Evolutionary conservation across 768 basidiomycete species (phyloP), one percentile per base, ranked within the genome.

Genomic region (Phlebiopsis flavidoalba): DNA sequence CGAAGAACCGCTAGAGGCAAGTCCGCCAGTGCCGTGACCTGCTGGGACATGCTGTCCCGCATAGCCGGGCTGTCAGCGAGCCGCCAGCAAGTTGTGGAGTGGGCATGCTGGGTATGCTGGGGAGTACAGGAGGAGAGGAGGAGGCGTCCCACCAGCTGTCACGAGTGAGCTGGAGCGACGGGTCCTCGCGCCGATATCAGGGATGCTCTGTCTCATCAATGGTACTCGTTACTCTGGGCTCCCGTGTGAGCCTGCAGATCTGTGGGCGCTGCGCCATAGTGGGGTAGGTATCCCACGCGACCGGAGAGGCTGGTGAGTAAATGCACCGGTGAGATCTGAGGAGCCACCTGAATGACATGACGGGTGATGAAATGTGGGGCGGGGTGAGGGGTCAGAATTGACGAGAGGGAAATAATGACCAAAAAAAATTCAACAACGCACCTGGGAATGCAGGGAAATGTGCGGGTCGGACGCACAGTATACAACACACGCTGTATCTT

Each of bases 131-230:
- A 67, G 45, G 75, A 73, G 37, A 89, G 72, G 17, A 91, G 76
- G n/a, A n/a, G 4, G 81, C 83, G 67, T 91, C 91, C 86, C 87
- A 92, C 90, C 90, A 91, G 22, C 83, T 85, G 74, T 87, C 84
- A 53, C 88, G 86, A 17, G 79, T 76, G 70, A 88, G 89, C 52
- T 80, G 78, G 40, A 88, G 73, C 8, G 87, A 87, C 7, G 89
- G 89, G 62, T 85, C 82, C n/a, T n/a, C 50, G 74, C 55, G 37
- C 64, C 65, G 22, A 75, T 62, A 12, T 55, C 54, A 7, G 31
- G n/a, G 46, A n/a, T 55, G 57, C 22, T 63, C 64, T 21, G 51
- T 50, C 19, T 61, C 52, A 22, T 59, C 58, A n/a, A 33, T 45
- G n/a, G 50, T 46, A 59, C 36, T 54, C 58, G 31, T n/a, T 58